Percentiles rank a stretch among this genome's conserved stretches.
Evolutionary conservation across 225 moss, liverwort and hornwort species (phyloP).

Genomic region (Pleurozium schreberi): DNA sequence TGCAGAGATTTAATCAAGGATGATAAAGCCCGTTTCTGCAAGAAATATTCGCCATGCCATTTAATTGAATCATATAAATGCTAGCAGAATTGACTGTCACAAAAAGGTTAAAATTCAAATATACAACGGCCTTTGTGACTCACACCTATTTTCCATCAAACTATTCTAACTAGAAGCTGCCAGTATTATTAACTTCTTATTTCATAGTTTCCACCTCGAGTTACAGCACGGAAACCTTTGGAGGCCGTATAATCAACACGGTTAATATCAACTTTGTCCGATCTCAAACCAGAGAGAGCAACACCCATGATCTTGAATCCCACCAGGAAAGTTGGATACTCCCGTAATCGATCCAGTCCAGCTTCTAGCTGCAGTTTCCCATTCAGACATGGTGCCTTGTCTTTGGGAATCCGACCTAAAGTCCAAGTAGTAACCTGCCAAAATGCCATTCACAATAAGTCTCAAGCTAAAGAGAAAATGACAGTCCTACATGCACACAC

Average conservation of each 20-base stretch:
- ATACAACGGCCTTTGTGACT: neutral
- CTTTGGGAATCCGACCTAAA: slow-evolving; percentile 84
- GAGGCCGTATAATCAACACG: slow-evolving; percentile 57
- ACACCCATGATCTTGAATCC: slow-evolving; percentile 85
- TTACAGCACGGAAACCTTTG: slow-evolving; percentile 82
- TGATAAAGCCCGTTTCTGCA: neutral
- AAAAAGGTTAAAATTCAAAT: neutral
- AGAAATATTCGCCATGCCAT: neutral
- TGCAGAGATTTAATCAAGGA: neutral
- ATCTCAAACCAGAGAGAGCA: slow-evolving; percentile 80
- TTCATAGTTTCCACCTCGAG: slow-evolving; percentile 72
- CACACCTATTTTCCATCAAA: neutral
- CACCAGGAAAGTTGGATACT: slow-evolving; percentile 74
- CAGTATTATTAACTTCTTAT: slow-evolving; percentile 59
- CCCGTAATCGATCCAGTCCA: slow-evolving; percentile 63
- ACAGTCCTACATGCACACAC: neutral
- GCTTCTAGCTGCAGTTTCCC: slow-evolving; percentile 68
- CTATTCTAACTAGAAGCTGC: neutral
- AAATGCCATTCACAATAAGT: neutral
- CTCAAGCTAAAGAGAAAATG: neutral
- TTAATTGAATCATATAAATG: neutral
- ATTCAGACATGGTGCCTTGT: slow-evolving; percentile 82
- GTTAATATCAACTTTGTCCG: slow-evolving; percentile 67
- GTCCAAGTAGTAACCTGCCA: slow-evolving; percentile 82
- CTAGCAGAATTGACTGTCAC: neutral